phyloP scores from a whole-genome alignment of 768 basidiomycete species.

The Hydnomerulius pinastri region DNA sequence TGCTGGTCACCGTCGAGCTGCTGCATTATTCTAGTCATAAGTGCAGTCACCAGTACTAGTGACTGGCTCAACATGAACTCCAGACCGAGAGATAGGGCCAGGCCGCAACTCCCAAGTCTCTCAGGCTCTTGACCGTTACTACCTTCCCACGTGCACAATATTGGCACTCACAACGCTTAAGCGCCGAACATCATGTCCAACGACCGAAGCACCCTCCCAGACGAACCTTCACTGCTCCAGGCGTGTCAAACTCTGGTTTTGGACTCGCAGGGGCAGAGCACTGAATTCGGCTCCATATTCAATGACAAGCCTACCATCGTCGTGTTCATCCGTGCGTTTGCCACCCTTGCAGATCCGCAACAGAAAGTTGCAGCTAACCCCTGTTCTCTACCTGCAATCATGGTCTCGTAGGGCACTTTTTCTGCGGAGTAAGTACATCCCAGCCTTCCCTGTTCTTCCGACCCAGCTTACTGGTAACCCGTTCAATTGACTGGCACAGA shows the following conservation, averaged over 20 bases:
- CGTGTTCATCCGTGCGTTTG: constrained; percentile 58
- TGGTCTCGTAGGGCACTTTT: constrained; percentile 42
- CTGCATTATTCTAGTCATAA: too few species aligned
- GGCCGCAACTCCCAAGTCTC: too few species aligned
- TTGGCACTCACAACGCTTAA: too few species aligned
- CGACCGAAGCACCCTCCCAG: constrained; percentile 28
- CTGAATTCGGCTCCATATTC: constrained; percentile 56
- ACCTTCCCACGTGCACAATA: too few species aligned
- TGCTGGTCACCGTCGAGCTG: too few species aligned
- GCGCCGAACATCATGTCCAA: constrained; percentile 9
- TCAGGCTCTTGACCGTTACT: too few species aligned
- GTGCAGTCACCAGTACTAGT: too few species aligned
- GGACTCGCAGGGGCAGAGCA: constrained; percentile 46
- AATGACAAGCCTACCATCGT: constrained; percentile 53
- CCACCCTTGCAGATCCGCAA: neutral
- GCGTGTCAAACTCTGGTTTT: constrained; percentile 45
- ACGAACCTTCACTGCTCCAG: constrained; percentile 32
- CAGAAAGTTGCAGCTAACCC: too few species aligned
- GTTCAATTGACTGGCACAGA: constrained; percentile 31
- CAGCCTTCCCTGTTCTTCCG: too few species aligned
- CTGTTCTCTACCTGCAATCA: neutral
- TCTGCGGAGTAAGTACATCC: constrained; percentile 64
- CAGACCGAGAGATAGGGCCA: too few species aligned
- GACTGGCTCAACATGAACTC: too few species aligned
- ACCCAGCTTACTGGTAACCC: too few species aligned